A percentile compares a stretch with the other conserved stretches of the same genome.
Conservation (phyloP, 805 yeast genomes). For the Wickerhamiella nectarea region DNA sequence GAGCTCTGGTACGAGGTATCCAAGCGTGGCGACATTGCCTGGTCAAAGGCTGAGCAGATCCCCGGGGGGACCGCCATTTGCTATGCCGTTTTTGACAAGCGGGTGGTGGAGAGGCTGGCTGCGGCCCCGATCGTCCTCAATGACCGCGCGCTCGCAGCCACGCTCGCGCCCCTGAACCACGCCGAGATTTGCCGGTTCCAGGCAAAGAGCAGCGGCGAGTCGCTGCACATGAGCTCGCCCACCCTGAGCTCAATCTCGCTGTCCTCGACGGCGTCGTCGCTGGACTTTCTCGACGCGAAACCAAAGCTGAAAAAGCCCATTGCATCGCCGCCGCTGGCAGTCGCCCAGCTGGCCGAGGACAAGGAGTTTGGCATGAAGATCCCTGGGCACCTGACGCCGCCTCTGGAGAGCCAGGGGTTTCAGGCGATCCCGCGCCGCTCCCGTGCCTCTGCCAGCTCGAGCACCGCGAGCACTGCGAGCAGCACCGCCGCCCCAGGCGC, state of each 20-base stretch:
- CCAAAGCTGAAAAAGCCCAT: background rate
- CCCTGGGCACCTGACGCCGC: slow-evolving; percentile 6
- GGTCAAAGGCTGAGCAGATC: slow-evolving; percentile 1
- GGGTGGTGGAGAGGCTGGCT: background rate
- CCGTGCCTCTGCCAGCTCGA: background rate
- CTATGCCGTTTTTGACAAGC: slow-evolving; percentile 6
- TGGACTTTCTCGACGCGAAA: too few species aligned
- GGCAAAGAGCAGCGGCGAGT: background rate
- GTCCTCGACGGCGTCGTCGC: too few species aligned
- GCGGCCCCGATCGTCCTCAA: background rate
- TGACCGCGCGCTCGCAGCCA: background rate
- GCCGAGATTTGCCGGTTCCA: slow-evolving; percentile 3
- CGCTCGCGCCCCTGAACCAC: background rate
- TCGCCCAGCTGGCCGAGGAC: background rate
- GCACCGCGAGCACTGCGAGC: background rate
- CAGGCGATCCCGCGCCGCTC: background rate
- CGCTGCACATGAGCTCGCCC: background rate
- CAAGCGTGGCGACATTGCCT: slow-evolving; percentile 8
- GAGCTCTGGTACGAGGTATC: slow-evolving; percentile 7
- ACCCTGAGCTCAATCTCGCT: background rate
- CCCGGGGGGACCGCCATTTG: background rate
- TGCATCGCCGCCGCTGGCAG: background rate
- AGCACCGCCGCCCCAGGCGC: background rate
- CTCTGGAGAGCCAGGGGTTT: slow-evolving; percentile 1
- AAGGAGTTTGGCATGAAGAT: background rate